Percentiles rank a stretch among this genome's conserved stretches.
Evolutionary conservation across 192 early-diverging fungal genomes (phyloP).

Genomic region (Bifiguratus adelaidae): DNA sequence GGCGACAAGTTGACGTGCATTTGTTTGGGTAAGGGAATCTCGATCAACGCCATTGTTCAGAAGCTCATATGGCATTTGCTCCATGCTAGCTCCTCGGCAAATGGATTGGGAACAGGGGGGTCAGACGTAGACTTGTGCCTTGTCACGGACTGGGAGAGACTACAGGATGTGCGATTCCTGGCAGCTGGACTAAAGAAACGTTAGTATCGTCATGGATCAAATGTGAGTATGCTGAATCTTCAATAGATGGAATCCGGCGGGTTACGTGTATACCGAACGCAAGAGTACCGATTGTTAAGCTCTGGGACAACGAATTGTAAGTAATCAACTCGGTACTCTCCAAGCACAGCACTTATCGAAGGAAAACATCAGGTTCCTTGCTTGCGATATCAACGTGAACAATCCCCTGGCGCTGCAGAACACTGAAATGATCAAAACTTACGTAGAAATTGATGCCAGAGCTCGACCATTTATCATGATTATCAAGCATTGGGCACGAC

Average conservation of each 20-base stretch:
- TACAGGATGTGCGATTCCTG: slow-evolving; percentile 63
- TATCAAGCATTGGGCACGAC: slow-evolving; percentile 90
- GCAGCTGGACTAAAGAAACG: slow-evolving; percentile 63
- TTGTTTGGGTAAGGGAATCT: slow-evolving; percentile 67
- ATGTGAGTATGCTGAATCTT: neutral
- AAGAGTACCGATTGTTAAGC: slow-evolving; percentile 88
- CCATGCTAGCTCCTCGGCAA: slow-evolving; percentile 63
- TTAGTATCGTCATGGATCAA: slow-evolving; percentile 14
- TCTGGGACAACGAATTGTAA: slow-evolving; percentile 82
- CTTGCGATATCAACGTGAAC: slow-evolving; percentile 93
- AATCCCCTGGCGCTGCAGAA: slow-evolving; percentile 85
- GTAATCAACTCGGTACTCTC: slow-evolving; percentile 7
- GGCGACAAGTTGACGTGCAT: slow-evolving; percentile 61
- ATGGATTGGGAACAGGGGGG: slow-evolving; percentile 70
- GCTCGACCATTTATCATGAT: slow-evolving; percentile 86
- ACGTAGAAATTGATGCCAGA: slow-evolving; percentile 78
- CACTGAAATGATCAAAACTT: slow-evolving; percentile 80
- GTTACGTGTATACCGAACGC: slow-evolving; percentile 73
- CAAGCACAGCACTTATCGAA: neutral
- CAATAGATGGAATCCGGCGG: slow-evolving; percentile 66
- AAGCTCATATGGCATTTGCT: neutral
- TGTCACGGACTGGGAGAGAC: slow-evolving; percentile 72
- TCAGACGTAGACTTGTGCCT: slow-evolving; percentile 93
- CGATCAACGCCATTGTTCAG: neutral
- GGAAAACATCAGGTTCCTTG: slow-evolving; percentile 35